Percentiles rank a stretch among this genome's conserved stretches.
phyloP scores from a whole-genome alignment of 345 rosid species.

The Jatropha curcas region DNA sequence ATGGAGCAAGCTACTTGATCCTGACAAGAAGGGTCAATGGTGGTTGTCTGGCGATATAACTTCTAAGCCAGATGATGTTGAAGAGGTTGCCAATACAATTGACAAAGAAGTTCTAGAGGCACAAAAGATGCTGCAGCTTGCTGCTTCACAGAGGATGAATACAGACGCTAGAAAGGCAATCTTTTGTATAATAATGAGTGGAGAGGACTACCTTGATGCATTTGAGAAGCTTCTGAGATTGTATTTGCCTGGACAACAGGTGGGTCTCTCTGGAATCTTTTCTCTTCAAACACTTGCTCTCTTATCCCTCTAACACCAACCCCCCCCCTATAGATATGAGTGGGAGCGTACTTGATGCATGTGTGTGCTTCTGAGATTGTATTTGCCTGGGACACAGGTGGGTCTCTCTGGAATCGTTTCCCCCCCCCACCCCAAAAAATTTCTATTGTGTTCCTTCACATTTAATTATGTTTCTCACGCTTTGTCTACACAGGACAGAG shows the following conservation, averaged over 20 bases:
- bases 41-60: conserved; percentile 71
- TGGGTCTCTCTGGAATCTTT: conserved; percentile 19
- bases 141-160: conserved; percentile 89
- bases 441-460: neutral
- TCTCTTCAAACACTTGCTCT: neutral
- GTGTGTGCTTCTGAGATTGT: too few relatives aligned
- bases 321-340: too few relatives aligned
- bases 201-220: conserved; percentile 89
- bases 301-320: neutral
- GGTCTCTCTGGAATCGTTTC: too few relatives aligned
- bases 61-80: conserved; percentile 40
- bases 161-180: conserved; percentile 89
- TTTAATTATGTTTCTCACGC: neutral
- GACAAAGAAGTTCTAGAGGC: conserved; percentile 83
- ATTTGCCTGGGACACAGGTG: too few relatives aligned
- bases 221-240: conserved; percentile 83
- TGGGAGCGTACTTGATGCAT: too few relatives aligned
- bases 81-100: conserved; percentile 76
- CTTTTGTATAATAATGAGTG: conserved; percentile 91
- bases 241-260: conserved; percentile 86
- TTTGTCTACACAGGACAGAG: conserved; percentile 77
- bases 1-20: conserved; percentile 90
- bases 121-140: conserved; percentile 89
- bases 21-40: conserved; percentile 93
- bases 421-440: too few relatives aligned